Percentiles rank a stretch among this genome's conserved stretches.
Conservation (phyloP, 768 basidiomycete species). For the Podaxis mareebaensis region DNA sequence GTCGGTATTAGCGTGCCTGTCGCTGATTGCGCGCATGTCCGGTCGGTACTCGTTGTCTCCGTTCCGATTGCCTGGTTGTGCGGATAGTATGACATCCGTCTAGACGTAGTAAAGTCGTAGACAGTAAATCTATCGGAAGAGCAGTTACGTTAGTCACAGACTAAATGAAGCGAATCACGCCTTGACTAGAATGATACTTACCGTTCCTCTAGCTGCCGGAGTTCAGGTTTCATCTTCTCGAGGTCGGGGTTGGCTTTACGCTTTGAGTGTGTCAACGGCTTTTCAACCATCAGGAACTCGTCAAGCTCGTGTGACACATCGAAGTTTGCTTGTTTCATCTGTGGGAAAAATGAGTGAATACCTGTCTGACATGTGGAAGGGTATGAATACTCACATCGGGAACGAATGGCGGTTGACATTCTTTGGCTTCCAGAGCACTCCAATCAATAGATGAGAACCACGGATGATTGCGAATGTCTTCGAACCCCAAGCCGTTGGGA, state of each 20-base stretch:
- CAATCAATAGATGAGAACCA: slow-evolving; percentile 89
- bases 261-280: slow-evolving; percentile 93
- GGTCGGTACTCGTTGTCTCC: slow-evolving; percentile 42
- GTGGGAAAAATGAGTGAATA: slow-evolving; percentile 16
- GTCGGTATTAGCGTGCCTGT: slow-evolving; percentile 45
- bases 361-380: slow-evolving; percentile 7
- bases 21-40: slow-evolving; percentile 41
- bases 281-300: slow-evolving; percentile 96
- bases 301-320: slow-evolving; percentile 97
- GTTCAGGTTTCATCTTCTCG: slow-evolving; percentile 88
- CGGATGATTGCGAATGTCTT: slow-evolving; percentile 77
- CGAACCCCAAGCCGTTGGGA: slow-evolving; percentile 65
- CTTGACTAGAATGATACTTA: slow-evolving; percentile 35
- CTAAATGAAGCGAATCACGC: background rate
- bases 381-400: slow-evolving; percentile 74
- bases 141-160: background rate
- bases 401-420: slow-evolving; percentile 77
- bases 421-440: slow-evolving; percentile 71
- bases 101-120: slow-evolving; percentile 78
- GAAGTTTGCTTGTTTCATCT: slow-evolving; percentile 98
- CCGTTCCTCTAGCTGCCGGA: slow-evolving; percentile 93
- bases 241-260: slow-evolving; percentile 86
- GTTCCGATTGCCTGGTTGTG: slow-evolving; percentile 63
- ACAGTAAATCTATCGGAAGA: slow-evolving; percentile 68
- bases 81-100: slow-evolving; percentile 85